Base-by-base conservation (phyloP, 139 green algal genomes). In the Tetraselmis chui region DNA sequence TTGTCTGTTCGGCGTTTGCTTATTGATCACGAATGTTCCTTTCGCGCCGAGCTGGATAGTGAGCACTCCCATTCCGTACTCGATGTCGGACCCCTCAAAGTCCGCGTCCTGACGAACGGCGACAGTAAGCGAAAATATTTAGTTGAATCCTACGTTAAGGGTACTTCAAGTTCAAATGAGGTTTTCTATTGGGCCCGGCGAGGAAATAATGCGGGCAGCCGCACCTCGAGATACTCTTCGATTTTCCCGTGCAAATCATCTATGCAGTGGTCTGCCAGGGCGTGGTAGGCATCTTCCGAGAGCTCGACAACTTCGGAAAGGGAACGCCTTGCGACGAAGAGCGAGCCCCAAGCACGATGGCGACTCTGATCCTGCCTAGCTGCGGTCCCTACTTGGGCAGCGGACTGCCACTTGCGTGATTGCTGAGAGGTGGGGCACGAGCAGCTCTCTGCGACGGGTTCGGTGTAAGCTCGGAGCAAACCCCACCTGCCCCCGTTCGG, bases 21-120 rank as follows among this genome's bases (percentile, higher is more conserved):
- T 99, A 90, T 99, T 99, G 59, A 98, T 89, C 0, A 99, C 96
- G 67, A 97, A 99, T 0, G 96, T 99, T 5, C 96, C 96, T 30
- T 87, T 58, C 1, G 58, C 75, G 0, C 94, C 94, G 24, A 98
- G 85, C 27, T 85, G 89, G 0, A 97, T 32, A 0, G 91, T 96
- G 59, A 98, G 82, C 76, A 98, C 94, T 0, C 95, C 94, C 91
- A 96, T 90, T 90, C 94, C 87, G 75, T 79, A 75, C 1, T 29
- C 81, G 59, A 81, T 23, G 80, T 80, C 81, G 67, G 30, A 67
- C 5, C 45, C 45, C 45, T 67, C 45, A 18, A 67, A 5, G 45
- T 5, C 45, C 18, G 45, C 45, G 18, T 67, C 45, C 45, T 67
- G 45, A 5, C 5, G 11, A 67, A 67, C 5, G 5, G 45, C 18